phyloP scores from a whole-genome alignment of 2,329 filamentous ascomycete species.

The Aureobasidium sp. region DNA sequence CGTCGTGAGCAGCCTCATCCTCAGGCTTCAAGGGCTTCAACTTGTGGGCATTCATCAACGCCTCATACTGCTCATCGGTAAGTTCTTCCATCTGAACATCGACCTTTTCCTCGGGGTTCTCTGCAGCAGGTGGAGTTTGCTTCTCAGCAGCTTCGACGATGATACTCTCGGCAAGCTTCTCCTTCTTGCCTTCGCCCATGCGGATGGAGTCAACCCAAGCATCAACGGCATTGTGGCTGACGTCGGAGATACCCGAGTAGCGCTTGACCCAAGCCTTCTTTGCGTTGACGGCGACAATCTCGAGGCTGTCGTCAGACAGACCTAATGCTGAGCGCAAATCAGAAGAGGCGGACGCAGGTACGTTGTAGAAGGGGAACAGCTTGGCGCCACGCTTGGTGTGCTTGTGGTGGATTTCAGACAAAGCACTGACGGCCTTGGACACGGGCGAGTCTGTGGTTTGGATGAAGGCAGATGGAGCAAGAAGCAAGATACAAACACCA shows the following conservation, averaged over 20 bases:
- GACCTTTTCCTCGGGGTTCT: conserved; percentile 18
- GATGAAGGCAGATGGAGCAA: conserved; percentile 41
- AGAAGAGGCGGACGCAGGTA: conserved; percentile 47
- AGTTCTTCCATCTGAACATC: conserved; percentile 27
- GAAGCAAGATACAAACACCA: conserved; percentile 72
- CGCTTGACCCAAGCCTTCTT: conserved; percentile 80
- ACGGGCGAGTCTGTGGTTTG: conserved; percentile 35
- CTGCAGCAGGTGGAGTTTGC: not conserved
- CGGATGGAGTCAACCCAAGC: conserved; percentile 86
- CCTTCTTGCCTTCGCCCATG: conserved; percentile 76
- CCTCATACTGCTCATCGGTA: conserved; percentile 25
- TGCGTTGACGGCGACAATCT: conserved; percentile 75
- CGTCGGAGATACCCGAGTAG: conserved; percentile 53
- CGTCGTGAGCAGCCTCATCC: conserved; percentile 21
- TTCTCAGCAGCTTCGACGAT: conserved; percentile 19
- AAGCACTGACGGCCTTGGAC: conserved; percentile 43
- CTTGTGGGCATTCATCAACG: conserved; percentile 19
- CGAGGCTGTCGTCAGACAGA: conserved; percentile 49
- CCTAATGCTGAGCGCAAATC: conserved; percentile 54
- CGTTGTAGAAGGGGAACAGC: conserved; percentile 74
- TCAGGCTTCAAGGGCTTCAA: not conserved
- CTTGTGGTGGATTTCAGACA: conserved; percentile 70
- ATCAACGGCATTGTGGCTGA: conserved; percentile 53
- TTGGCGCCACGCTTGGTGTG: conserved; percentile 57
- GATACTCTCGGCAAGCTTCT: conserved; percentile 51